Evolutionary conservation across 2,329 filamentous ascomycete species (phyloP), one percentile per base, ranked within the genome.

Genomic region (Hypoxylon sp.): DNA sequence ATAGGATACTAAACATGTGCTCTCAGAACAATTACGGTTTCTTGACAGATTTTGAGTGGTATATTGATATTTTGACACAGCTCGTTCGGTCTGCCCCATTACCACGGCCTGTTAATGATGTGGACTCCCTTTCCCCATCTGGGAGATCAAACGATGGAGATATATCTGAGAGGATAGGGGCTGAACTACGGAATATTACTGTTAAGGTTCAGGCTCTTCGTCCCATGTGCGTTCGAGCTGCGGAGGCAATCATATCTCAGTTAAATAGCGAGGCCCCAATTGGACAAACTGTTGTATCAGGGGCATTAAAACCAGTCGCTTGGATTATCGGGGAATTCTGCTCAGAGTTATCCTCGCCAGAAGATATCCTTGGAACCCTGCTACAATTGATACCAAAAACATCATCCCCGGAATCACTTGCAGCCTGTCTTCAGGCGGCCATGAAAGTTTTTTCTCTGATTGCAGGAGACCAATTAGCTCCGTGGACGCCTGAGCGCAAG

Each of bases 31-130:
- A 94, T 68, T 99, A 98, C 78, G 87, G 88, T 42, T 93, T 94
- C 76, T 85, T 99, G 52, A 83, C 87, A 58, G 95, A 99, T 78
- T 99, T 99, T 78, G 95, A 98, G 73, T 99, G 96, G 96, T 98
- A 98, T 79, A 92, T 98, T 72, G 93, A 96, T 72, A 89, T 97
- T 29, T 83, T 99, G 31, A 91, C 93, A 4, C 94, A 97, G 77
- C 86, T 99, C 13, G 89, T 98, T 44, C 90, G 91, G 77, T 86
- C 93, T 81, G 84, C 91, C 19, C 92, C 83, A 0, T 74, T 83
- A n/a, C 81, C 85, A 51, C 81, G 82, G 42, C 75, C 76, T 6
- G 74, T 76, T 5, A 76, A 76, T 4, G 82, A 84, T 44, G 65
- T 77, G 6, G 77, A 80, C 9, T 72, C 76, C 2, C 70, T 77